Conservation (phyloP, 495 filamentous ascomycete species). For the Copromyces sp. region DNA sequence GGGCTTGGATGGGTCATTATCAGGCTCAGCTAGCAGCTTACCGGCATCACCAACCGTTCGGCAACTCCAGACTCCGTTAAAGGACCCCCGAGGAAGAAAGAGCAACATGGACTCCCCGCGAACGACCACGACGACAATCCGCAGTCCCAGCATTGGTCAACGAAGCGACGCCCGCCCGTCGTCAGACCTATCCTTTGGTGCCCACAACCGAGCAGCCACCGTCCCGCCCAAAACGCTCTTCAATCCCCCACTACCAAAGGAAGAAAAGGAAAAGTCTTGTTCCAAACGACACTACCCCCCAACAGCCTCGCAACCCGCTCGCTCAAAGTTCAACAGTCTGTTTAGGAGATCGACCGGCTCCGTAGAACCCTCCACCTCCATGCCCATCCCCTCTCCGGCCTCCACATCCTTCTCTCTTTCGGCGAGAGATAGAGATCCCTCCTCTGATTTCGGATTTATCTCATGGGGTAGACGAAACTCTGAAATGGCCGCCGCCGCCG, state of each 20-base stretch:
- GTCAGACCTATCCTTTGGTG: slow-evolving; percentile 4
- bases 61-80: neutral
- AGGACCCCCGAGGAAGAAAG: slow-evolving; percentile 9
- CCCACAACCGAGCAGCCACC: slow-evolving; percentile 17
- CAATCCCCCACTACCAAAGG: slow-evolving; percentile 10
- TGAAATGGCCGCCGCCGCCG: slow-evolving; percentile 15
- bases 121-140: slow-evolving; percentile 7
- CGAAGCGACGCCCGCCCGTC: slow-evolving; percentile 4
- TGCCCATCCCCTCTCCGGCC: slow-evolving; percentile 20
- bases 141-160: slow-evolving; percentile 32
- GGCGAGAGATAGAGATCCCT: neutral
- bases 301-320: slow-evolving; percentile 26
- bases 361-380: slow-evolving; percentile 1
- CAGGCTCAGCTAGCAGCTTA: slow-evolving; percentile 3
- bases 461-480: slow-evolving; percentile 20
- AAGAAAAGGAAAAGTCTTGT: neutral
- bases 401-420: slow-evolving; percentile 24
- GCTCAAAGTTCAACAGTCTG: slow-evolving; percentile 29
- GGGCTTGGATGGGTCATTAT: slow-evolving; percentile 20
- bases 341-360: slow-evolving; percentile 30
- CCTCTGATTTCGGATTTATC: slow-evolving; percentile 16
- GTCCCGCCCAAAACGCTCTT: slow-evolving; percentile 21
- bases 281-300: slow-evolving; percentile 35
- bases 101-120: slow-evolving; percentile 18
- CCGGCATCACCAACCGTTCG: slow-evolving; percentile 8